Conservation (phyloP, 169 alveolate genomes). For the Plasmodium billcollinsi region DNA sequence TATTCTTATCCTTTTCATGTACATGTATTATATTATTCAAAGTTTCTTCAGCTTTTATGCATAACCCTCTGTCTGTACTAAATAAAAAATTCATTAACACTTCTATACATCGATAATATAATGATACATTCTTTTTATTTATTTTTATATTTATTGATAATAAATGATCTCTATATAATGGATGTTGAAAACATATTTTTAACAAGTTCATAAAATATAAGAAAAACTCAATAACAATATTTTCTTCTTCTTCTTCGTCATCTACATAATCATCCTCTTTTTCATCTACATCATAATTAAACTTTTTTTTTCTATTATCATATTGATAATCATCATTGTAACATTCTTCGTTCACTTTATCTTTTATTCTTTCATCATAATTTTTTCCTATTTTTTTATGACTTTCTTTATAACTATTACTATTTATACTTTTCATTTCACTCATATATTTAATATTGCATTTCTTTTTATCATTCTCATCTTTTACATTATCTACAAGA, state of each 20-base stretch:
- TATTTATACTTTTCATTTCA: too few relatives aligned
- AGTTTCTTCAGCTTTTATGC: conserved; percentile 28
- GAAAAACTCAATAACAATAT: conserved; percentile 35
- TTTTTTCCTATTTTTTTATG: too few relatives aligned
- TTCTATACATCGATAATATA: conserved; percentile 64
- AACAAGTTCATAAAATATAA: conserved; percentile 33
- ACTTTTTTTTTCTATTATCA: too few relatives aligned
- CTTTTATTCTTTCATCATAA: too few relatives aligned
- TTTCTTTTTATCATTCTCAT: too few relatives aligned
- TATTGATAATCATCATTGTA: too few relatives aligned
- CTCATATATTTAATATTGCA: too few relatives aligned
- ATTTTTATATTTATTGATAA: conserved; percentile 3
- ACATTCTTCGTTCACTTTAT: too few relatives aligned
- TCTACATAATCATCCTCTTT: background rate
- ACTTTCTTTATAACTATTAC: too few relatives aligned
- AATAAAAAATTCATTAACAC: conserved; percentile 49
- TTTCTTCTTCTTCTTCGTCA: background rate
- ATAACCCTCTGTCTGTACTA: conserved; percentile 27
- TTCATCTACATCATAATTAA: background rate
- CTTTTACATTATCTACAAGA: too few relatives aligned
- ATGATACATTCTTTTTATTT: conserved; percentile 12
- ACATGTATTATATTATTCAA: conserved; percentile 12
- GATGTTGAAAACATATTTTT: conserved; percentile 42
- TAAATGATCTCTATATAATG: conserved; percentile 22
- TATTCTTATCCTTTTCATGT: conserved; percentile 30